These are phyloP conservation scores for Eruca vesicaria DNA, from an alignment of 441 rosid genomes.

Conservation along the genomic window DNA sequence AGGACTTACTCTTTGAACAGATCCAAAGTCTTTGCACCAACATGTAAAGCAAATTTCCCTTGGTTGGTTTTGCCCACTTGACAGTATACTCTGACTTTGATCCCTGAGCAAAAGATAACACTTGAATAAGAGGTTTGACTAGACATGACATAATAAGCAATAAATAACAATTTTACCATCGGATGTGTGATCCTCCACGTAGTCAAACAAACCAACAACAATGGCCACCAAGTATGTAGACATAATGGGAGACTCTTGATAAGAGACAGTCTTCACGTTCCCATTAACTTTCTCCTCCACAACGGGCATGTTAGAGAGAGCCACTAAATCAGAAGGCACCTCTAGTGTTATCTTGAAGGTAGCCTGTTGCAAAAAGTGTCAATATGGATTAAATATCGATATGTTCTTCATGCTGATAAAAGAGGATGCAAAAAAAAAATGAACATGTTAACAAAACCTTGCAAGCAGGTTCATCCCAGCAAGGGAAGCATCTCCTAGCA, in stretches of 20 bases:
- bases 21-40: slow-evolving; percentile 86
- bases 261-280: slow-evolving; percentile 58
- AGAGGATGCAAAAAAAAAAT: not conserved
- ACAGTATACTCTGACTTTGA: slow-evolving; percentile 86
- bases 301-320: slow-evolving; percentile 96
- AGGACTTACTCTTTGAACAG: slow-evolving; percentile 75
- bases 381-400: not conserved
- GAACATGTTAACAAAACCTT: slow-evolving; percentile 48
- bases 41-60: slow-evolving; percentile 84
- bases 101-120: slow-evolving; percentile 42
- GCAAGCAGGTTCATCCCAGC: slow-evolving; percentile 99
- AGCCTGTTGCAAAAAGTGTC: slow-evolving; percentile 54
- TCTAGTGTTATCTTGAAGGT: slow-evolving; percentile 84
- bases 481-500: slow-evolving; percentile 94
- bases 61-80: slow-evolving; percentile 90
- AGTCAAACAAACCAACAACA: slow-evolving; percentile 90
- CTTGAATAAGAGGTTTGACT: slow-evolving; percentile 11
- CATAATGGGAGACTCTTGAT: slow-evolving; percentile 92
- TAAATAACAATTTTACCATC: slow-evolving; percentile 54
- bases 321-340: slow-evolving; percentile 76
- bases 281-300: slow-evolving; percentile 73
- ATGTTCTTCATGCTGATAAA: not conserved
- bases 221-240: slow-evolving; percentile 95
- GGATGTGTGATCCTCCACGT: slow-evolving; percentile 85
- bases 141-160: not conserved